Percentiles rank a stretch among this genome's conserved stretches.
phyloP scores from a whole-genome alignment of 2,329 filamentous ascomycete species.

The Cadophora luteo-olivacea region DNA sequence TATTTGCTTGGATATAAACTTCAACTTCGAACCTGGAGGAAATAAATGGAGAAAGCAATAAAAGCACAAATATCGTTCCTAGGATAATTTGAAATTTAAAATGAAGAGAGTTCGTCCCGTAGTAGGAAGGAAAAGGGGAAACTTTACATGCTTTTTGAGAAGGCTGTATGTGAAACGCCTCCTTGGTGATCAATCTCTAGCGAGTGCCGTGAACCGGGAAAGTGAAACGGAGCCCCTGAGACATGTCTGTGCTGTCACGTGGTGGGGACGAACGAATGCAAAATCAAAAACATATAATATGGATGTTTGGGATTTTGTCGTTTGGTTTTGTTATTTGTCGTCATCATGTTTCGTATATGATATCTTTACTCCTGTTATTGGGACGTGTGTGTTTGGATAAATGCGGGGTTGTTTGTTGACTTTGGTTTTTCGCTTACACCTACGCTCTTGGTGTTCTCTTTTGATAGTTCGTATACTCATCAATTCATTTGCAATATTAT shows the following conservation, averaged over 20 bases:
- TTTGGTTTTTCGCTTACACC: no score
- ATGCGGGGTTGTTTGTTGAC: no score
- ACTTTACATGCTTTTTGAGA: background rate
- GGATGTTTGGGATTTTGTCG: background rate
- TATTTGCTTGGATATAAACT: background rate
- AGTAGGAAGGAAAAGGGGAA: background rate
- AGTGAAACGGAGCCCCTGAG: slow-evolving; percentile 7
- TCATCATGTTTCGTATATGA: background rate
- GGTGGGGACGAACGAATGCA: background rate
- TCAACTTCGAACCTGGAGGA: background rate
- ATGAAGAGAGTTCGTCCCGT: background rate
- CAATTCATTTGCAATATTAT: background rate
- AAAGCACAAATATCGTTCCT: background rate
- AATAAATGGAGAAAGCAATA: background rate
- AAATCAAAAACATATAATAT: background rate
- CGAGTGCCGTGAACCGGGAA: slow-evolving; percentile 2
- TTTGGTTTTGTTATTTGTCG: background rate
- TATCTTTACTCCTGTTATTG: no score
- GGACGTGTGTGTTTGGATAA: no score
- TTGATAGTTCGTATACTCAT: no score
- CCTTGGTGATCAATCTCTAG: background rate
- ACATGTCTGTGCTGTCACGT: slow-evolving; percentile 10
- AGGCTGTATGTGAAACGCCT: background rate
- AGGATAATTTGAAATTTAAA: background rate
- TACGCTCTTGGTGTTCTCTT: no score